Conservation (phyloP, 2,329 filamentous ascomycete species). For the Hysterium pulicare region DNA sequence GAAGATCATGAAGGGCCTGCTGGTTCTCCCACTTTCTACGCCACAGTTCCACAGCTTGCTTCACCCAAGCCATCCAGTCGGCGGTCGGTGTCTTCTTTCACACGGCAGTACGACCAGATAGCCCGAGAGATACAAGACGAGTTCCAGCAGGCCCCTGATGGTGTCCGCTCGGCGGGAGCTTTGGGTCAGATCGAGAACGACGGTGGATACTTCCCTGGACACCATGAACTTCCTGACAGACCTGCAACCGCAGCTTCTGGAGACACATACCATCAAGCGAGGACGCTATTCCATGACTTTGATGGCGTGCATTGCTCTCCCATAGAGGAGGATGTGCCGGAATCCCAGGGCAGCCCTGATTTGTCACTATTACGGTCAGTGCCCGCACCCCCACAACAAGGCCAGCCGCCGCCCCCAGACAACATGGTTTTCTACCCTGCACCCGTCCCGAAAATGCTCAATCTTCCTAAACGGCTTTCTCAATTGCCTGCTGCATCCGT, state of each 20-base stretch:
- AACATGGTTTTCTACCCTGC: slow-evolving; percentile 94
- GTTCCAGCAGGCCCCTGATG: slow-evolving; percentile 13
- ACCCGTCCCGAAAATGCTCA: slow-evolving; percentile 89
- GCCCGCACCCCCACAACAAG: slow-evolving; percentile 17
- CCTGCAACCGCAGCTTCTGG: slow-evolving; percentile 54
- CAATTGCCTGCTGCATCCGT: slow-evolving; percentile 63
- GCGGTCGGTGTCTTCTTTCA: slow-evolving; percentile 35
- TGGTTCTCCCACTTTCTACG: slow-evolving; percentile 14
- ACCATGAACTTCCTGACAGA: slow-evolving; percentile 37
- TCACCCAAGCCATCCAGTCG: slow-evolving; percentile 21
- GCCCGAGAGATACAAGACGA: slow-evolving; percentile 32
- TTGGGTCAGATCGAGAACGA: slow-evolving; percentile 13
- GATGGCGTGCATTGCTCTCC: slow-evolving; percentile 71
- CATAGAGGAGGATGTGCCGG: slow-evolving; percentile 28
- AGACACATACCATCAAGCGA: slow-evolving; percentile 63
- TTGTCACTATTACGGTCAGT: slow-evolving; percentile 47
- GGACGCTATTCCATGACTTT: slow-evolving; percentile 72
- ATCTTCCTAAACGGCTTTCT: slow-evolving; percentile 83
- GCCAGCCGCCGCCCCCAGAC: slow-evolving; percentile 59
- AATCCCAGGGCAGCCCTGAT: slow-evolving; percentile 24
- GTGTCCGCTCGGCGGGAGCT: background rate
- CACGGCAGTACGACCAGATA: slow-evolving; percentile 35
- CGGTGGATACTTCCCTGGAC: slow-evolving; percentile 2
- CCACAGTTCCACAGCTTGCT: slow-evolving; percentile 3
- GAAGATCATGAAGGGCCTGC: slow-evolving; percentile 9